Conservation (phyloP, 208 protist genomes). For the Leishmania turanica region DNA sequence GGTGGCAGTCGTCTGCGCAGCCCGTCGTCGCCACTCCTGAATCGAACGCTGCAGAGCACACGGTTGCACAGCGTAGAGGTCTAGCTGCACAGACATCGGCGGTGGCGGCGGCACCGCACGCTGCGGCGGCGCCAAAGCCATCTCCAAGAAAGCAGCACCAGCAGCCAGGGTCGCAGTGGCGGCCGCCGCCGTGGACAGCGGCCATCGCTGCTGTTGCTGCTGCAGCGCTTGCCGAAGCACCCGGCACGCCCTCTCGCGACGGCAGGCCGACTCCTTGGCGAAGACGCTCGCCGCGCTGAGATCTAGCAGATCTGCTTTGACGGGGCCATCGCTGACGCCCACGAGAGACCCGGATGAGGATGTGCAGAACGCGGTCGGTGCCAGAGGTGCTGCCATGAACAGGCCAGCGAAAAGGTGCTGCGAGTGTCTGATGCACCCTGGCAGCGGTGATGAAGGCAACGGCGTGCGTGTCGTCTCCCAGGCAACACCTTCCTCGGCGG, state of each 20-base stretch:
- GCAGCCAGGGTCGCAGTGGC: not conserved
- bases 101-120: conserved; percentile 39
- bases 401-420: not conserved
- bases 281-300: not conserved
- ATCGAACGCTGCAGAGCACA: not conserved
- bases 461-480: not conserved
- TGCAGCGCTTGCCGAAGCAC: conserved; percentile 6
- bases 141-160: conserved; percentile 12
- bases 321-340: not conserved
- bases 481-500: not conserved
- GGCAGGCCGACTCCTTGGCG: not conserved
- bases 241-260: conserved; percentile 15
- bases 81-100: conserved; percentile 35
- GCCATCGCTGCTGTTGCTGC: not conserved
- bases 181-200: not conserved
- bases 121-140: conserved; percentile 8
- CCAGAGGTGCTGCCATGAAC: not conserved
- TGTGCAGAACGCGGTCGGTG: not conserved
- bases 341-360: not conserved
- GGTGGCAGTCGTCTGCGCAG: not conserved
- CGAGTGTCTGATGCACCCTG: not conserved
- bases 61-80: conserved; percentile 28
- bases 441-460: not conserved
- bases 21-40: not conserved
- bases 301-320: too few species aligned